Evolutionary conservation across 768 basidiomycete genomes (phyloP), one percentile per base, ranked within the genome.

Genomic region (Pisolithus albus): DNA sequence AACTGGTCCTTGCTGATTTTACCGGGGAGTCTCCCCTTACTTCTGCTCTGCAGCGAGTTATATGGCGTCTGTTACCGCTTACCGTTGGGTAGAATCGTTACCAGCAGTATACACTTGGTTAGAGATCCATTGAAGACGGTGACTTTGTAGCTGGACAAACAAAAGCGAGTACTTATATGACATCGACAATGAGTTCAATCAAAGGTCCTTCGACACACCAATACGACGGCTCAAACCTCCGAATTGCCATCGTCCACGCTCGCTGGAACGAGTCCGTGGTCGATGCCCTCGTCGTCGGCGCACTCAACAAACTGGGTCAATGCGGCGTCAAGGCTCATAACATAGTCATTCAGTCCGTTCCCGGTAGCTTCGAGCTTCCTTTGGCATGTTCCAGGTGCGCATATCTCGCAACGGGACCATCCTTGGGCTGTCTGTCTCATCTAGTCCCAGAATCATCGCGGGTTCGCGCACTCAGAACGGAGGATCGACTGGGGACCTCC

Each of bases 321-420:
- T 74, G 78, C 32, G 95, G 95, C 23, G 95, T 98, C 56, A 88
- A 88, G 72, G 82, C 90, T 47, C 76, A 77, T 64, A 94, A 97
- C 61, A 97, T 99, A 62, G 78, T 92, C 47, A 72, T 94, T 41
- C 86, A 94, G 72, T 86, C 84, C 34, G 92, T 99, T 1, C 93
- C 95, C 0, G 96, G 96, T 8, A 91, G 88, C 70, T 99, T 84
- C 67, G 96, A 99, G 74, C 78, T 99, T 18, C 96, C 96, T 3
- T 64, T 82, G 75, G 83, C 93, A 13, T 87, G 84, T 62, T 82
- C 86, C 59, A 84, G 82, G 95, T 96, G 67, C 63, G 83, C 68
- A 47, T n/a, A 21, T 36, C 48, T 30, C 16, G 24, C 26, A 38
- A 18, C 36, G 13, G 34, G 13, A 34, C 11, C 1, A 15, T 15